phyloP scores from a whole-genome alignment of 306 rosid species.

The Arachis stenosperma region DNA sequence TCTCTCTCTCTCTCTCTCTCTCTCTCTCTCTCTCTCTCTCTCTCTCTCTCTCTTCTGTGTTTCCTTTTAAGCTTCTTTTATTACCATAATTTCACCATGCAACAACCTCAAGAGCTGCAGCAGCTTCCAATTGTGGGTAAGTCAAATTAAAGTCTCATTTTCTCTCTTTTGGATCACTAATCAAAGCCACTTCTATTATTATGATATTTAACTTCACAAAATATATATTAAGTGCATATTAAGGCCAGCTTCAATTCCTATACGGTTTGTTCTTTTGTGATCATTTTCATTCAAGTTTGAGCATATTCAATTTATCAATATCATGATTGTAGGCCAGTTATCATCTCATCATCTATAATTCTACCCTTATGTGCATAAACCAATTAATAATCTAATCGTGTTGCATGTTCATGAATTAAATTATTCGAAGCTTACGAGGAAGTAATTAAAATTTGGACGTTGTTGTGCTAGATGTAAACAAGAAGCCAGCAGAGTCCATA shows the following conservation, averaged over 20 bases:
- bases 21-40: background rate
- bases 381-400: background rate
- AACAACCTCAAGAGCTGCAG: slow-evolving; percentile 38
- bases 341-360: no score
- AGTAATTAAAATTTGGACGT: background rate
- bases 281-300: background rate
- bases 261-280: background rate
- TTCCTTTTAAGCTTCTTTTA: slow-evolving; percentile 17
- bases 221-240: background rate
- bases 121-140: slow-evolving; percentile 34
- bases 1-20: background rate
- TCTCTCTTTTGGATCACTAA: background rate
- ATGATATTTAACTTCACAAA: background rate
- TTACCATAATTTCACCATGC: slow-evolving; percentile 32
- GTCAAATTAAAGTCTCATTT: slow-evolving; percentile 28
- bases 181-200: background rate
- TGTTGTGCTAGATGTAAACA: background rate
- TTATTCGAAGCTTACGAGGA: slow-evolving; percentile 1
- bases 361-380: no score
- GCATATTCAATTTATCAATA: no score
- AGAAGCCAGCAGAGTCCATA: background rate
- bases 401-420: slow-evolving; percentile 1
- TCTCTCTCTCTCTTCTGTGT: no score
- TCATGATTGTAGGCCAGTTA: no score
- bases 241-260: background rate